Percentiles rank a stretch among this genome's conserved stretches.
Conservation (phyloP, 495 filamentous ascomycete genomes). For the Cenococcum geophilum region DNA sequence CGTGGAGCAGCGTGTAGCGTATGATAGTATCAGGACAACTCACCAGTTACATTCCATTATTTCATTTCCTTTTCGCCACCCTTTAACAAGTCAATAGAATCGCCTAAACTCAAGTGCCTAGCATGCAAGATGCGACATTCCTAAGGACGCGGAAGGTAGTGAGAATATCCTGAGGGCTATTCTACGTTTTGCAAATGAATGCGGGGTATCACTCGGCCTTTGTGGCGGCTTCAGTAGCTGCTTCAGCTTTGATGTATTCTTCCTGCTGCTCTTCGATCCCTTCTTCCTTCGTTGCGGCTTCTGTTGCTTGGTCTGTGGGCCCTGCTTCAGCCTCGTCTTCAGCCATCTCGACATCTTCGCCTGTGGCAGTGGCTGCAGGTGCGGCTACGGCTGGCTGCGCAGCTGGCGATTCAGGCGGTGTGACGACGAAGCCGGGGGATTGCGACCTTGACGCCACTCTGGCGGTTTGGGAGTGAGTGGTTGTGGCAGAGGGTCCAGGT, state of each 20-base stretch:
- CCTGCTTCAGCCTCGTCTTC: slow-evolving; percentile 6
- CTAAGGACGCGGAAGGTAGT: no score
- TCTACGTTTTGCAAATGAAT: no score
- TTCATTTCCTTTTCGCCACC: no score
- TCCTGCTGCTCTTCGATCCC: slow-evolving; percentile 17
- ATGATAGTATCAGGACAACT: no score
- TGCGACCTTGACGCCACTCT: slow-evolving; percentile 2
- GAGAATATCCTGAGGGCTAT: no score
- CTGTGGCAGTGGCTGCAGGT: neutral
- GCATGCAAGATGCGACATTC: no score
- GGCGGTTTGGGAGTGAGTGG: neutral
- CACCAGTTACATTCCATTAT: no score
- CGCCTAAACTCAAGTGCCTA: no score
- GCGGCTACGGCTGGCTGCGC: slow-evolving; percentile 5
- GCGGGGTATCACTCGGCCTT: no score
- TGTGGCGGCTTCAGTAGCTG: neutral
- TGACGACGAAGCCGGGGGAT: slow-evolving; percentile 20
- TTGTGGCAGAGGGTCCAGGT: slow-evolving; percentile 4
- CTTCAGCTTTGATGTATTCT: slow-evolving; percentile 16
- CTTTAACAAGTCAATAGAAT: no score
- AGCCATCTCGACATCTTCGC: slow-evolving; percentile 18
- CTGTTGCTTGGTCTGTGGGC: neutral
- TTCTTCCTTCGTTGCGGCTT: slow-evolving; percentile 1
- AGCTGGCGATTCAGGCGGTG: slow-evolving; percentile 27
- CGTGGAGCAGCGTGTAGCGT: no score